Evolutionary conservation across 306 rosid species (phyloP).

Genomic region (Luffa acutangula): DNA sequence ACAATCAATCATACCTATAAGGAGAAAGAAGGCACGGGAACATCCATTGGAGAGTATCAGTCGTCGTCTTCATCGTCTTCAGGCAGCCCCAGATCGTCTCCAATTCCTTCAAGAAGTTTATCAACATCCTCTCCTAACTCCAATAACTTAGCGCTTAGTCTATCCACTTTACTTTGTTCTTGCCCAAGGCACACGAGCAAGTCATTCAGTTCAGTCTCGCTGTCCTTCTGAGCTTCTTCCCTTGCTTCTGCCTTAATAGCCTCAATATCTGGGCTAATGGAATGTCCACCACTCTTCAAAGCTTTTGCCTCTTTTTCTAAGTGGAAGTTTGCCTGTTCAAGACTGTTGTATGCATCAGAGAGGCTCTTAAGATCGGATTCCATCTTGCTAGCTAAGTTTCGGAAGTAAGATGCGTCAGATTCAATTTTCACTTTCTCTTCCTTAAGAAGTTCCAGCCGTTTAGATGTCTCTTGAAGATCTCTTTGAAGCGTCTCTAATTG

Average conservation of each 20-base stretch:
- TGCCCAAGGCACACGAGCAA: constrained; percentile 93
- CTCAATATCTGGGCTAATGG: constrained; percentile 45
- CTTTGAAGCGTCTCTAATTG: constrained; percentile 65
- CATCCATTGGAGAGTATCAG: neutral
- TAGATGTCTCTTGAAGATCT: constrained; percentile 66
- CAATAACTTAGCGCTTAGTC: constrained; percentile 53
- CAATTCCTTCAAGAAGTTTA: constrained; percentile 71
- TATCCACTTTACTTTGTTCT: constrained; percentile 91
- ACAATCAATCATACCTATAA: constrained; percentile 4
- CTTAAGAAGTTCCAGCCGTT: constrained; percentile 62
- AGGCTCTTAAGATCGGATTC: constrained; percentile 88
- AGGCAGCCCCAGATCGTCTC: constrained; percentile 57
- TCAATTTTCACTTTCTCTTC: constrained; percentile 64
- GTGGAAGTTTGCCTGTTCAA: constrained; percentile 66
- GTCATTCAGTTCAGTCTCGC: constrained; percentile 84
- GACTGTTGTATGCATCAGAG: constrained; percentile 92
- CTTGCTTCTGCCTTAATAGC: constrained; percentile 88
- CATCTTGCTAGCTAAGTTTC: constrained; percentile 65
- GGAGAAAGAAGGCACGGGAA: neutral
- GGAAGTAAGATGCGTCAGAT: constrained; percentile 54
- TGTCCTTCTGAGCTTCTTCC: constrained; percentile 91
- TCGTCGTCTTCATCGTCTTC: constrained; percentile 52
- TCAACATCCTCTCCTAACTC: constrained; percentile 91
- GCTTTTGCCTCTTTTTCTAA: constrained; percentile 68
- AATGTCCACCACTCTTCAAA: constrained; percentile 32